phyloP scores from a whole-genome alignment of 2,329 filamentous ascomycete species.

The Aspergillus niger region DNA sequence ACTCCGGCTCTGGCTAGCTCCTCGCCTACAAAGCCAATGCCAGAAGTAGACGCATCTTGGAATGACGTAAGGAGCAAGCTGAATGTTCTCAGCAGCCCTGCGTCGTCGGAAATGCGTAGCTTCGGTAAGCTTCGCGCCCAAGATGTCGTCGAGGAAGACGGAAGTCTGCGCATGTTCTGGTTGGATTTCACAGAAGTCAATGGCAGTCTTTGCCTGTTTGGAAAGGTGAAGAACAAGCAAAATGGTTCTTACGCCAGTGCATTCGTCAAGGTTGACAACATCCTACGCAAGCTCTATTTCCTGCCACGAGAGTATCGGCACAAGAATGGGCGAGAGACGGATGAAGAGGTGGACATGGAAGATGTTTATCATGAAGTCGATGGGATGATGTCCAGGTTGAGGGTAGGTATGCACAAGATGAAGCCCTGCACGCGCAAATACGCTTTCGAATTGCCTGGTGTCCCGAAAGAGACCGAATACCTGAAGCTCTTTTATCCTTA shows the following conservation, averaged over 20 bases:
- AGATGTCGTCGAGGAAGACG: conserved; percentile 90
- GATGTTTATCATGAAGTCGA: conserved; percentile 92
- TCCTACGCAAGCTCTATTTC: conserved; percentile 89
- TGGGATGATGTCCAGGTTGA: conserved; percentile 80
- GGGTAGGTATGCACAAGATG: conserved; percentile 88
- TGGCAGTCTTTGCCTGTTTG: conserved; percentile 89
- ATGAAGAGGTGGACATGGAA: conserved; percentile 79
- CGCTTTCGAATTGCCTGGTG: conserved; percentile 84
- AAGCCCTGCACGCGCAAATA: conserved; percentile 90
- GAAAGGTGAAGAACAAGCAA: conserved; percentile 90
- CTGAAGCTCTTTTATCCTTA: conserved; percentile 97
- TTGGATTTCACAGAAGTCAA: conserved; percentile 92
- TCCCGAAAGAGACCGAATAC: conserved; percentile 88
- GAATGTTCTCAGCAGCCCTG: conserved; percentile 78
- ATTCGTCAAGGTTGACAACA: conserved; percentile 94
- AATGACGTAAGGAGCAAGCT: conserved; percentile 82
- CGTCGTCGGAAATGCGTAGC: conserved; percentile 58
- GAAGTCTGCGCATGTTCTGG: conserved; percentile 94
- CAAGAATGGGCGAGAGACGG: conserved; percentile 65
- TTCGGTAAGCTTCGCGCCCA: conserved; percentile 81
- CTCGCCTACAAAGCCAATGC: conserved; percentile 66
- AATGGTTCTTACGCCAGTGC: conserved; percentile 80
- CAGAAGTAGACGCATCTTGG: conserved; percentile 79
- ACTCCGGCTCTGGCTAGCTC: conserved; percentile 74
- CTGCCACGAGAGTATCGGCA: conserved; percentile 71